Percentiles rank a stretch among this genome's conserved stretches.
phyloP scores from a whole-genome alignment of 129 eudicot genomes.

The Lonicera japonica region DNA sequence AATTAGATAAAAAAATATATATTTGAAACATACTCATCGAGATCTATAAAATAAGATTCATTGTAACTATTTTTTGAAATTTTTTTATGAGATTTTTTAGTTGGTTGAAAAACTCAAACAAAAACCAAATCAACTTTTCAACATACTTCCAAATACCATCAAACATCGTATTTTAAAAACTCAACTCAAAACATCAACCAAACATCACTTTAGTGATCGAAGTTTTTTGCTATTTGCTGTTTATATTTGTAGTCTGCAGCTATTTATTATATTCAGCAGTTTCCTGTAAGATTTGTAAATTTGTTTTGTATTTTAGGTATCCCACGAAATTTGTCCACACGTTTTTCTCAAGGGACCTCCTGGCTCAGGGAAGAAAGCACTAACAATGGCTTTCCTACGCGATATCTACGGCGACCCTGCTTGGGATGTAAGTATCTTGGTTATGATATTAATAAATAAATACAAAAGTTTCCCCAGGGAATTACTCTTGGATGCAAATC shows the following conservation, averaged over 20 bases:
- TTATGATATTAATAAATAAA: not conserved
- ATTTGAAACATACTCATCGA: no score
- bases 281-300: not conserved
- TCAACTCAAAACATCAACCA: no score
- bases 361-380: constrained; percentile 72
- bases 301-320: constrained; percentile 30
- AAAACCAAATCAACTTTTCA: no score
- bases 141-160: no score
- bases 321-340: constrained; percentile 56
- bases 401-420: constrained; percentile 60
- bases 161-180: no score
- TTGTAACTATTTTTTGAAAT: no score
- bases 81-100: no score
- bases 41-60: no score
- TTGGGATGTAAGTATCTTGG: constrained; percentile 39
- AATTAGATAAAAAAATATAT: no score
- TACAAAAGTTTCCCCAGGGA: not conserved
- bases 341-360: constrained; percentile 67
- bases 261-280: not conserved
- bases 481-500: not conserved
- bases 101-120: no score
- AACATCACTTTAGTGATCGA: no score
- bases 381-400: constrained; percentile 60
- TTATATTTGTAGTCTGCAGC: not conserved
- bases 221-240: not conserved